These are phyloP conservation scores for Xanthoconium separans DNA, from an alignment of 1,284 basidiomycete genomes.

Conservation along the genomic window DNA sequence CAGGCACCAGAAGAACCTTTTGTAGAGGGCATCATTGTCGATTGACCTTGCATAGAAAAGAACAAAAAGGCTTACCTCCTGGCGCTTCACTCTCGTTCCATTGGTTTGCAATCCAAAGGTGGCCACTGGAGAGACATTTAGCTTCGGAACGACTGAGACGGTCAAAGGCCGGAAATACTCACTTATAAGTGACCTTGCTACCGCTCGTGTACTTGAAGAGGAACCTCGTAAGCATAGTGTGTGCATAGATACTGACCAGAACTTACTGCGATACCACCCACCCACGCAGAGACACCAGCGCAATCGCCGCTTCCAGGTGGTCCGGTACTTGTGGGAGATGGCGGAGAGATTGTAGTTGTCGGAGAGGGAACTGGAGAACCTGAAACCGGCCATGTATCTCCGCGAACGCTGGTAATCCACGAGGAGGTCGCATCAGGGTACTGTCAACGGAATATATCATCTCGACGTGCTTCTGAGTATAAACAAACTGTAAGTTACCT, in stretches of 20 bases:
- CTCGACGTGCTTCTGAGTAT: slow-evolving; percentile 32
- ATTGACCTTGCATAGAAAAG: not conserved
- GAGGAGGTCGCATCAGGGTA: slow-evolving; percentile 25
- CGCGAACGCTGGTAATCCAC: slow-evolving; percentile 29
- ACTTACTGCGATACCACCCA: slow-evolving; percentile 13
- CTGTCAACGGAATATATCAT: slow-evolving; percentile 32
- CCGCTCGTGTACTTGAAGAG: slow-evolving; percentile 19
- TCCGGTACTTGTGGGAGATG: slow-evolving; percentile 11
- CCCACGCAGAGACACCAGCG: slow-evolving; percentile 17
- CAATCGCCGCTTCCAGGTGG: slow-evolving; percentile 11
- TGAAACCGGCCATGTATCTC: slow-evolving; percentile 25
- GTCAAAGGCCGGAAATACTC: not conserved
- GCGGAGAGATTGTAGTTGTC: not conserved
- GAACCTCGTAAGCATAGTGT: not conserved
- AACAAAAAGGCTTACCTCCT: slow-evolving; percentile 13
- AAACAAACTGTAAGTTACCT: slow-evolving; percentile 16
- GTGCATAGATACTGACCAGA: not conserved
- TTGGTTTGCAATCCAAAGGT: slow-evolving; percentile 22
- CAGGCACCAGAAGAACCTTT: slow-evolving; percentile 18
- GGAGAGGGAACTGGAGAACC: slow-evolving; percentile 1
- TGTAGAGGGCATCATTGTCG: not conserved
- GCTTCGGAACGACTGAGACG: not conserved
- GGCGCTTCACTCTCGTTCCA: slow-evolving; percentile 23
- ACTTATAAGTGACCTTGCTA: slow-evolving; percentile 20
- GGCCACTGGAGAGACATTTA: slow-evolving; percentile 12